These are phyloP conservation scores for Reutealis trisperma DNA, from an alignment of 345 rosid species.

Conservation along the genomic window DNA sequence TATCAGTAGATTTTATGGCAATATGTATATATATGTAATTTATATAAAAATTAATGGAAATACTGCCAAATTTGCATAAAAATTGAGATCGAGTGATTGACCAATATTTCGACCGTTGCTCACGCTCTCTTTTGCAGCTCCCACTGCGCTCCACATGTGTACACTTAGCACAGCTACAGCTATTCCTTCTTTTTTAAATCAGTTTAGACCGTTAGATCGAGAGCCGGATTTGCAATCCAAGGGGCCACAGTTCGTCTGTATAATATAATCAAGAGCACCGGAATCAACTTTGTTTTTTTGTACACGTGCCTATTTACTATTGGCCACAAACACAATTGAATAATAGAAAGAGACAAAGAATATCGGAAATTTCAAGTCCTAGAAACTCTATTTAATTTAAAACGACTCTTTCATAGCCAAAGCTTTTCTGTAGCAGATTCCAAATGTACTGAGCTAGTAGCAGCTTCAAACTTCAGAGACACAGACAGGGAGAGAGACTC, in stretches of 20 bases:
- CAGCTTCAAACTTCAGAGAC: not conserved
- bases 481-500: not conserved
- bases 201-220: too few relatives aligned
- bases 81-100: not conserved
- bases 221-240: not conserved
- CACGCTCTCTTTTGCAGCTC: not conserved
- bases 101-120: conserved; percentile 31
- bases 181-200: too few relatives aligned
- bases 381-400: not conserved
- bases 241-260: not conserved
- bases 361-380: not conserved
- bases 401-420: too few relatives aligned
- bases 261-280: too few relatives aligned
- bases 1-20: too few relatives aligned
- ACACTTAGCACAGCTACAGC: too few relatives aligned
- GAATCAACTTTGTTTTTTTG: too few relatives aligned
- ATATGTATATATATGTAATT: too few relatives aligned
- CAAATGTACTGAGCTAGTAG: not conserved
- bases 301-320: not conserved
- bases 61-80: not conserved
- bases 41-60: too few relatives aligned
- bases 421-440: not conserved
- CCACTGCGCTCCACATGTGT: not conserved
- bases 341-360: not conserved
- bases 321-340: not conserved